A percentile compares a stretch with the other conserved stretches of the same genome.
These are phyloP conservation scores for Nymphaea thermarum DNA, from an alignment of 164 flowering plant genomes.

Conservation along the genomic window DNA sequence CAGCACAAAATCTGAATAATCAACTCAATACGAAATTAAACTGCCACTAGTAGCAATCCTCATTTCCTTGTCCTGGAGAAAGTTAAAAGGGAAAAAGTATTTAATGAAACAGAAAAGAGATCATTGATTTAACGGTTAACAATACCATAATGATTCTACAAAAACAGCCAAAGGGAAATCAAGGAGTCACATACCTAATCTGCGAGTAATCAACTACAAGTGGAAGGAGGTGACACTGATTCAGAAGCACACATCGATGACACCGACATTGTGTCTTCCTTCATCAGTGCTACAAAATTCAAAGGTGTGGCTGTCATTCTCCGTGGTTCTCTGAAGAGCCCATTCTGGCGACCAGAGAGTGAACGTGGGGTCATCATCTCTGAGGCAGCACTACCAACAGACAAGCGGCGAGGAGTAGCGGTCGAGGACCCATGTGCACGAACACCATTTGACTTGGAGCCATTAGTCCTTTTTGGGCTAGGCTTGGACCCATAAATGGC, in stretches of 20 bases:
- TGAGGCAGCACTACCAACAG: constrained; percentile 49
- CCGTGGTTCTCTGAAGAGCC: constrained; percentile 72
- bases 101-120: no score
- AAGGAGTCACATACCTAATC: neutral
- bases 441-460: constrained; percentile 56
- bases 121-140: no score
- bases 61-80: neutral
- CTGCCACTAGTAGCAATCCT: neutral
- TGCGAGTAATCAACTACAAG: neutral
- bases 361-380: constrained; percentile 78
- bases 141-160: neutral
- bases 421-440: constrained; percentile 68
- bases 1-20: neutral
- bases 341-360: constrained; percentile 77
- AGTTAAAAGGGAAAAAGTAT: neutral
- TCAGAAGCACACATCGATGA: constrained; percentile 75
- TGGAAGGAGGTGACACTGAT: constrained; percentile 56
- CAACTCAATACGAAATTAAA: neutral
- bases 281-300: constrained; percentile 64
- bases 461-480: constrained; percentile 63
- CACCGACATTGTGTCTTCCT: constrained; percentile 77
- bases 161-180: neutral
- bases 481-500: constrained; percentile 87
- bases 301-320: constrained; percentile 69
- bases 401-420: constrained; percentile 67